A percentile compares a stretch with the other conserved stretches of the same genome.
phyloP scores from a whole-genome alignment of 148 eudicot genomes.

The Chenopodium formosanum region DNA sequence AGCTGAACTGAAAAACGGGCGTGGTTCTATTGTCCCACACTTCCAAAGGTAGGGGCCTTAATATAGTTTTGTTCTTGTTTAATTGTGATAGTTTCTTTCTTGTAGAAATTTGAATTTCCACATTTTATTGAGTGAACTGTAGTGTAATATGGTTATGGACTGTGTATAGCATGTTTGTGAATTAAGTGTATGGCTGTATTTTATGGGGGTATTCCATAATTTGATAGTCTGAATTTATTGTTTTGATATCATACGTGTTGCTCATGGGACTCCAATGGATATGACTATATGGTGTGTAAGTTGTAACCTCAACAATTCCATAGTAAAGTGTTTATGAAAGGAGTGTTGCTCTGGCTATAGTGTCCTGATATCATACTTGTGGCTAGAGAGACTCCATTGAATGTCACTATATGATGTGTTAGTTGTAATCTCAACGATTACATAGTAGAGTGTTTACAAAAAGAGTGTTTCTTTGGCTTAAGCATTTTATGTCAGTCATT shows the following conservation, averaged over 20 bases:
- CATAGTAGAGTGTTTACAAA: not conserved
- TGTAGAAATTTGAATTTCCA: not conserved
- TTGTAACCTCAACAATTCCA: not conserved
- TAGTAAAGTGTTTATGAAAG: not conserved
- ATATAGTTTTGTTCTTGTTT: not conserved
- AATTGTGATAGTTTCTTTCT: not conserved
- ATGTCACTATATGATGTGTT: not conserved
- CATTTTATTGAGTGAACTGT: not conserved
- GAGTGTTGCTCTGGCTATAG: not conserved
- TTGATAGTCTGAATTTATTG: not conserved
- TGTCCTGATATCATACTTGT: not conserved
- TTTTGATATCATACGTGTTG: not conserved
- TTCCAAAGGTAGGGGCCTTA: slow-evolving; percentile 41
- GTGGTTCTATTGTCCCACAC: slow-evolving; percentile 30
- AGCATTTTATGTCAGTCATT: not conserved
- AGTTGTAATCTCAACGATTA: not conserved
- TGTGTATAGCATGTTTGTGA: not conserved
- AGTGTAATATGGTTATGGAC: not conserved
- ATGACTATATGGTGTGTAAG: not conserved
- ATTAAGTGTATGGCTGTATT: not conserved
- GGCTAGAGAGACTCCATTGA: not conserved
- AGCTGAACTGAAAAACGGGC: slow-evolving; percentile 21
- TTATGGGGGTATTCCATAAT: not conserved
- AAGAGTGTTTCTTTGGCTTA: not conserved
- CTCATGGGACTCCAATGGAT: not conserved